phyloP scores from a whole-genome alignment of 2,329 filamentous ascomycete genomes.

The Exophiala sp. region DNA sequence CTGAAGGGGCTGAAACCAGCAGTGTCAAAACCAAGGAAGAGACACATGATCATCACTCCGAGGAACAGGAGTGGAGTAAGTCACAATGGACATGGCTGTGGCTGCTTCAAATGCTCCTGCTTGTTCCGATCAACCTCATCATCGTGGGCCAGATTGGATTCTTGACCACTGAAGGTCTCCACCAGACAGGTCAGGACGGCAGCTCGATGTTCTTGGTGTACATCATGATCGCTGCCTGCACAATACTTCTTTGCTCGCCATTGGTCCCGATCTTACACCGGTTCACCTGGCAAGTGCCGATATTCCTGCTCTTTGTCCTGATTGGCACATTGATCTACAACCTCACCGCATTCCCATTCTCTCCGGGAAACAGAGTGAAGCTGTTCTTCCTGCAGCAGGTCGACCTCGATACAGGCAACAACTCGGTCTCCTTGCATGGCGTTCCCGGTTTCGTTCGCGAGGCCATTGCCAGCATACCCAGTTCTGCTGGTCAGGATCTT shows the following conservation, averaged over 20 bases:
- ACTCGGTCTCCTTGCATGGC: slow-evolving; percentile 67
- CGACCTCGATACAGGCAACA: slow-evolving; percentile 69
- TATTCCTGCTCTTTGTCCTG: slow-evolving; percentile 71
- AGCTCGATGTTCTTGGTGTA: slow-evolving; percentile 69
- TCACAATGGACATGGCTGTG: slow-evolving; percentile 79
- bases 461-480: slow-evolving; percentile 68
- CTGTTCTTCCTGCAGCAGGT: slow-evolving; percentile 81
- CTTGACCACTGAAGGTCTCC: slow-evolving; percentile 65
- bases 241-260: slow-evolving; percentile 70
- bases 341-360: slow-evolving; percentile 84
- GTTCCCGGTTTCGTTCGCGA: slow-evolving; percentile 63
- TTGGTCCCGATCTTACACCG: slow-evolving; percentile 82
- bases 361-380: slow-evolving; percentile 73
- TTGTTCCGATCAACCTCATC: slow-evolving; percentile 74
- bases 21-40: slow-evolving; percentile 24
- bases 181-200: slow-evolving; percentile 83
- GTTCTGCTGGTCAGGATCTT: slow-evolving; percentile 60
- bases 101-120: slow-evolving; percentile 77
- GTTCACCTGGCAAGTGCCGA: slow-evolving; percentile 75
- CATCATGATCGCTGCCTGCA: slow-evolving; percentile 63
- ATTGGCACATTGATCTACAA: slow-evolving; percentile 79
- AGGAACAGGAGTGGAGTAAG: slow-evolving; percentile 82
- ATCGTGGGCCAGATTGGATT: slow-evolving; percentile 74
- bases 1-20: slow-evolving; percentile 24
- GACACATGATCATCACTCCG: slow-evolving; percentile 27